Evolutionary conservation across 495 filamentous ascomycete genomes (phyloP).

Genomic region (Neurospora sp.): DNA sequence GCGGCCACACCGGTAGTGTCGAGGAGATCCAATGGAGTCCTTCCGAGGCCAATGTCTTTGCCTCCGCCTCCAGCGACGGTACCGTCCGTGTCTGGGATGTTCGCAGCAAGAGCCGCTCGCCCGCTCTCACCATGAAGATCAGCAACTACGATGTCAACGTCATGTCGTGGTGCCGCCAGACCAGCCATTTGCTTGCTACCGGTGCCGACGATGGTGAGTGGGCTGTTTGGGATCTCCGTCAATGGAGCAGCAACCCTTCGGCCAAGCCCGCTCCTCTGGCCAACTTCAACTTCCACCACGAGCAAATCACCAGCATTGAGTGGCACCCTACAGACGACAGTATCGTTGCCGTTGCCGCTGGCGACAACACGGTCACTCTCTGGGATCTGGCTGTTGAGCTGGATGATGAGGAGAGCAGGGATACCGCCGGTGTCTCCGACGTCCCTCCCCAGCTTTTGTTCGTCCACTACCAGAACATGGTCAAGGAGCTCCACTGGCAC

Average conservation of each 20-base stretch:
- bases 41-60: constrained; percentile 81
- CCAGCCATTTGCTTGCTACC: constrained; percentile 78
- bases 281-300: constrained; percentile 85
- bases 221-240: constrained; percentile 91
- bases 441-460: constrained; percentile 93
- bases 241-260: constrained; percentile 64
- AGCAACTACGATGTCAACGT: constrained; percentile 88
- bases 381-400: constrained; percentile 97
- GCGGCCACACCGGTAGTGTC: constrained; percentile 72
- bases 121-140: constrained; percentile 75
- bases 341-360: constrained; percentile 83
- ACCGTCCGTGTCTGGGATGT: constrained; percentile 94
- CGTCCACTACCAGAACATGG: constrained; percentile 87
- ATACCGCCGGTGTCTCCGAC: constrained; percentile 75
- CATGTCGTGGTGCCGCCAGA: constrained; percentile 83
- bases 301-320: constrained; percentile 90
- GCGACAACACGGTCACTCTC: constrained; percentile 86
- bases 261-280: constrained; percentile 63
- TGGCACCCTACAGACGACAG: constrained; percentile 97
- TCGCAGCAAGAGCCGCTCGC: constrained; percentile 73
- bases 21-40: constrained; percentile 97
- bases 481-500: constrained; percentile 96
- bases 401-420: constrained; percentile 90
- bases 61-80: constrained; percentile 85
- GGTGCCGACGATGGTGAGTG: constrained; percentile 91